A percentile compares a stretch with the other conserved stretches of the same genome.
phyloP scores from a whole-genome alignment of 2,329 filamentous ascomycete species.

The Aspergillus carbonarius region DNA sequence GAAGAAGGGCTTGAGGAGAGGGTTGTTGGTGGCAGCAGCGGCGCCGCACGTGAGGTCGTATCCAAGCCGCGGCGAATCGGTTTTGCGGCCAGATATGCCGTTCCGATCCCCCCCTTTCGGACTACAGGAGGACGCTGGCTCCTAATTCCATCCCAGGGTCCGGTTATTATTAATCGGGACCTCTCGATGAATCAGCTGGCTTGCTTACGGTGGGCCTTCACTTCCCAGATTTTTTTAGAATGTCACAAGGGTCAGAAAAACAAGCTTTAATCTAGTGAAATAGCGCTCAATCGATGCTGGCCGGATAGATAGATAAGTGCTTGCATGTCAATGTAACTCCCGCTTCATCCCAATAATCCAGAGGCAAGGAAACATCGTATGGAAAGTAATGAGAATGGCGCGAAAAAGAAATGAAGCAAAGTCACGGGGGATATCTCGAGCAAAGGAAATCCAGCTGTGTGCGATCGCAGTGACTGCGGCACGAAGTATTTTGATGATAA shows the following conservation, averaged over 20 bases:
- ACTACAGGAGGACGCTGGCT: background rate
- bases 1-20: slow-evolving; percentile 3
- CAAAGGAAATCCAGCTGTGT: background rate
- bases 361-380: background rate
- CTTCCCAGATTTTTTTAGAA: background rate
- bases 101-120: slow-evolving; percentile 15
- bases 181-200: slow-evolving; percentile 6
- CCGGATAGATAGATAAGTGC: background rate
- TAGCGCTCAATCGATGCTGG: slow-evolving; percentile 5
- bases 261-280: background rate
- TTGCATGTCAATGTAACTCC: slow-evolving; percentile 8
- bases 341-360: slow-evolving; percentile 4
- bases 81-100: slow-evolving; percentile 34
- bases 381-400: background rate
- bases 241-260: background rate
- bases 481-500: background rate
- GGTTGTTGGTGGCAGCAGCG: slow-evolving; percentile 7
- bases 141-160: background rate
- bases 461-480: background rate
- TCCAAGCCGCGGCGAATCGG: slow-evolving; percentile 3
- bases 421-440: background rate
- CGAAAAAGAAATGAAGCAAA: background rate
- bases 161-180: background rate
- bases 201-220: background rate
- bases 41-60: slow-evolving; percentile 17